These are phyloP conservation scores for Magnusiomyces tetraspermus DNA, from an alignment of 1,139 yeast species.

Conservation along the genomic window DNA sequence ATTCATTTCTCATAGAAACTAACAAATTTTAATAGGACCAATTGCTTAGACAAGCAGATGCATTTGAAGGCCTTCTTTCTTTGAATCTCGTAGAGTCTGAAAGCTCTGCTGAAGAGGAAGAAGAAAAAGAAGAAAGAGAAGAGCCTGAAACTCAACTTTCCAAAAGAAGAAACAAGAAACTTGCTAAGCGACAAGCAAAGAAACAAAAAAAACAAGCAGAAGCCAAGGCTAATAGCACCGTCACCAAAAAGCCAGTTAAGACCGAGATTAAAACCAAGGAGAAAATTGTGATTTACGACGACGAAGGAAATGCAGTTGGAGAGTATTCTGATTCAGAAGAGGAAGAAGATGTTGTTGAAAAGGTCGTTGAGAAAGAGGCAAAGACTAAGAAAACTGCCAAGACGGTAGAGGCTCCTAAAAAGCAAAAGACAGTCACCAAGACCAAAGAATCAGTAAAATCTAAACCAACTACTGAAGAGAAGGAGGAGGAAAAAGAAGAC, in stretches of 20 bases:
- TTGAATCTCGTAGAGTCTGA: constrained; percentile 71
- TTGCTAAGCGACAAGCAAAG: constrained; percentile 51
- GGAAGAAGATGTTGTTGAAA: constrained; percentile 14
- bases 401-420: not conserved
- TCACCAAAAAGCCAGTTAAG: constrained; percentile 16
- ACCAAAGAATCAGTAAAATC: not conserved
- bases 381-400: not conserved
- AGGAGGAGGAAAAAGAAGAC: not conserved
- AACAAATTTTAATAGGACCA: constrained; percentile 59
- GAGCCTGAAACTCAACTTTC: constrained; percentile 20
- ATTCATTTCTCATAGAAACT: no score
- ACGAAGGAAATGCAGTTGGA: constrained; percentile 56
- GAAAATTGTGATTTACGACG: constrained; percentile 55
- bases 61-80: constrained; percentile 83
- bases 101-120: not conserved
- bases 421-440: not conserved
- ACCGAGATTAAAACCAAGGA: constrained; percentile 32
- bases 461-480: no score
- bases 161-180: constrained; percentile 82
- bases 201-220: constrained; percentile 46
- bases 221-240: constrained; percentile 12
- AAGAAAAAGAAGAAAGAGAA: no score
- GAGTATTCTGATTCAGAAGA: constrained; percentile 13
- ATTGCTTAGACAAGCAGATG: constrained; percentile 70
- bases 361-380: constrained; percentile 15